These are phyloP conservation scores for Macrophomina tecta DNA, from an alignment of 2,329 filamentous ascomycete species.

Conservation along the genomic window DNA sequence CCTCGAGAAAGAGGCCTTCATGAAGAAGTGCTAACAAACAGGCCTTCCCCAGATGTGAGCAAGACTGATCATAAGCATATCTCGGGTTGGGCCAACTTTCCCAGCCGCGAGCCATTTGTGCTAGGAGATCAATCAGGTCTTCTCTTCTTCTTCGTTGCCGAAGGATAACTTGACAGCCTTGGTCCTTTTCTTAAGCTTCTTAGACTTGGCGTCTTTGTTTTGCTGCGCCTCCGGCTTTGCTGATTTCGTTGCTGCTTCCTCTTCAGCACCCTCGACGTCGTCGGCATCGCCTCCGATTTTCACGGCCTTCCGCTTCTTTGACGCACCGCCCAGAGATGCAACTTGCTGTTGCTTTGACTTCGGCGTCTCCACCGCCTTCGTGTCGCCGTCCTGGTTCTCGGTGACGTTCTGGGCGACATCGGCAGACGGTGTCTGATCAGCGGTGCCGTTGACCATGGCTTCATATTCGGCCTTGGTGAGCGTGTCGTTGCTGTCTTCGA, in stretches of 20 bases:
- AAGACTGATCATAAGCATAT: not conserved
- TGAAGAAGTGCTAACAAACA: not conserved
- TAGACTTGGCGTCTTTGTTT: constrained; percentile 36
- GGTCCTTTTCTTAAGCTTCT: constrained; percentile 45
- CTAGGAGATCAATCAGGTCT: not conserved
- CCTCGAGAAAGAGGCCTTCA: not conserved
- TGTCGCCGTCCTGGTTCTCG: constrained; percentile 23
- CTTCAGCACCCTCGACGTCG: constrained; percentile 32
- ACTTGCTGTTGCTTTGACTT: constrained; percentile 34
- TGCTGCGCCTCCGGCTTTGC: constrained; percentile 23
- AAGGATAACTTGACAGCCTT: constrained; percentile 47
- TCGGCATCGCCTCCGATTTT: constrained; percentile 42
- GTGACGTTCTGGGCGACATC: constrained; percentile 16
- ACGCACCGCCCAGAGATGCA: constrained; percentile 40
- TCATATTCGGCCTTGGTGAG: constrained; percentile 59
- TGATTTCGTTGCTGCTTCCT: constrained; percentile 30
- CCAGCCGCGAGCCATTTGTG: not conserved
- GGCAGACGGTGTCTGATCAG: constrained; percentile 28
- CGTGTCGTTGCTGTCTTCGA: constrained; percentile 73
- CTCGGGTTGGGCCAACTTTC: not conserved
- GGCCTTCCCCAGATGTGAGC: not conserved
- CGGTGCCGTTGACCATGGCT: constrained; percentile 42
- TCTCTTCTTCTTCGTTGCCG: constrained; percentile 34
- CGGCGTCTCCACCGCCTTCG: not conserved
- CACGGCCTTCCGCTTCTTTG: constrained; percentile 46